phyloP scores from a whole-genome alignment of 139 green algal species.

The Coccomyxa sp. region DNA sequence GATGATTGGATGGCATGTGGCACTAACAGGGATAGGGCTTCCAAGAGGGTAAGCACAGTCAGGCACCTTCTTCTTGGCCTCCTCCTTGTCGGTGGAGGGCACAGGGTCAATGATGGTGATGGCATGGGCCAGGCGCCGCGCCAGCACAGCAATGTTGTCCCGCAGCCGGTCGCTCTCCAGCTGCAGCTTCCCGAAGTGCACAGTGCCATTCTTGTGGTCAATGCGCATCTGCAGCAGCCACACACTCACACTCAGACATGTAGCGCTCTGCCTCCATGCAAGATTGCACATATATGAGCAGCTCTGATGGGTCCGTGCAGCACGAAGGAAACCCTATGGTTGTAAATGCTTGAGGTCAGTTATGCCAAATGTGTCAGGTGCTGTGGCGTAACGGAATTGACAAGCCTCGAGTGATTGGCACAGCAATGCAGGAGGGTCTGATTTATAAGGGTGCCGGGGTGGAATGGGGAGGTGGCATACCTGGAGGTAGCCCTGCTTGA shows the following conservation, averaged over 20 bases:
- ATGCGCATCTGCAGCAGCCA: conserved; percentile 57
- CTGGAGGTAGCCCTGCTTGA: conserved; percentile 85
- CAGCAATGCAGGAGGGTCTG: too few species aligned
- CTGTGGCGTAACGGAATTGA: background rate
- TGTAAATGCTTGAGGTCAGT: conserved; percentile 1
- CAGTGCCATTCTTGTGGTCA: conserved; percentile 84
- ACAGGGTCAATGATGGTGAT: conserved; percentile 48
- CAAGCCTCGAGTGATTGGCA: background rate
- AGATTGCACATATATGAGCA: too few species aligned
- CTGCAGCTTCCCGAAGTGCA: conserved; percentile 81
- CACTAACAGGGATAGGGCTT: too few species aligned
- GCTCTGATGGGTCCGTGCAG: too few species aligned
- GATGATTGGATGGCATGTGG: too few species aligned
- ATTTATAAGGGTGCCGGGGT: too few species aligned
- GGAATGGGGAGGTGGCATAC: conserved; percentile 24
- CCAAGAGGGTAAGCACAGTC: too few species aligned
- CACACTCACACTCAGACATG: too few species aligned
- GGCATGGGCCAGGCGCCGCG: conserved; percentile 67
- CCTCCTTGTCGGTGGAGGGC: conserved; percentile 2
- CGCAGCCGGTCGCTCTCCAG: conserved; percentile 62
- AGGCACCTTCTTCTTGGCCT: conserved; percentile 25
- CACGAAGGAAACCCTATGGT: too few species aligned
- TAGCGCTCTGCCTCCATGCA: too few species aligned
- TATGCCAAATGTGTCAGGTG: background rate
- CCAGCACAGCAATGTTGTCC: conserved; percentile 53